phyloP scores from a whole-genome alignment of 2,329 filamentous ascomycete species.

The Aspergillus candidus region DNA sequence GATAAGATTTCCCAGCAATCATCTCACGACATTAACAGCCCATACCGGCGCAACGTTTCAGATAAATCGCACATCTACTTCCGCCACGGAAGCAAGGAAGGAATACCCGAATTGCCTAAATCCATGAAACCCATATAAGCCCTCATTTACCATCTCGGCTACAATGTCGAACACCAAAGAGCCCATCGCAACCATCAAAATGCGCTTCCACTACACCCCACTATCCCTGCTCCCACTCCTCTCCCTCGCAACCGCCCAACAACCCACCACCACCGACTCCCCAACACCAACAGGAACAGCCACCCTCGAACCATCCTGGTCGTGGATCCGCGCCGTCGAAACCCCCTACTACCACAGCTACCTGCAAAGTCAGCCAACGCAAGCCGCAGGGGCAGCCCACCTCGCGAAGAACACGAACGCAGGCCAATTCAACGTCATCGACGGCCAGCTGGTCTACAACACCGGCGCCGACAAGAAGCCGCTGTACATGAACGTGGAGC shows the following conservation, averaged over 20 bases:
- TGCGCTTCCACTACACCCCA: neutral
- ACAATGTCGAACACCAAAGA: neutral
- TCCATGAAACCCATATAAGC: too few species aligned
- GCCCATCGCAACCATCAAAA: neutral
- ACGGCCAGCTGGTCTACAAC: slow-evolving; percentile 9
- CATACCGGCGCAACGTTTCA: too few species aligned
- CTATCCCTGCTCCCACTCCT: slow-evolving; percentile 1
- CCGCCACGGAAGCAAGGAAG: too few species aligned
- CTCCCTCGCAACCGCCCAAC: slow-evolving; percentile 3
- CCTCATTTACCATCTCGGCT: too few species aligned
- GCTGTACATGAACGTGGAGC: slow-evolving; percentile 10
- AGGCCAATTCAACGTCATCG: slow-evolving; percentile 9
- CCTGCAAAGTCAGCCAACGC: slow-evolving; percentile 8
- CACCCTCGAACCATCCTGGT: slow-evolving; percentile 7
- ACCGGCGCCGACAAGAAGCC: slow-evolving; percentile 1
- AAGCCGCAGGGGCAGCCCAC: slow-evolving; percentile 1
- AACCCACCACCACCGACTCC: slow-evolving; percentile 2
- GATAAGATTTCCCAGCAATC: too few species aligned
- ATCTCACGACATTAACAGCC: too few species aligned
- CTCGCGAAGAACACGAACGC: slow-evolving; percentile 5
- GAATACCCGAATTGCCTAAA: too few species aligned
- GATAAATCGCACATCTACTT: too few species aligned
- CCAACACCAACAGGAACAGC: neutral
- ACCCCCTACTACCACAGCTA: slow-evolving; percentile 10
- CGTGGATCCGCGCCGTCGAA: slow-evolving; percentile 7